phyloP scores from a whole-genome alignment of 179 eudicot species.

The Vitellaria paradoxa region DNA sequence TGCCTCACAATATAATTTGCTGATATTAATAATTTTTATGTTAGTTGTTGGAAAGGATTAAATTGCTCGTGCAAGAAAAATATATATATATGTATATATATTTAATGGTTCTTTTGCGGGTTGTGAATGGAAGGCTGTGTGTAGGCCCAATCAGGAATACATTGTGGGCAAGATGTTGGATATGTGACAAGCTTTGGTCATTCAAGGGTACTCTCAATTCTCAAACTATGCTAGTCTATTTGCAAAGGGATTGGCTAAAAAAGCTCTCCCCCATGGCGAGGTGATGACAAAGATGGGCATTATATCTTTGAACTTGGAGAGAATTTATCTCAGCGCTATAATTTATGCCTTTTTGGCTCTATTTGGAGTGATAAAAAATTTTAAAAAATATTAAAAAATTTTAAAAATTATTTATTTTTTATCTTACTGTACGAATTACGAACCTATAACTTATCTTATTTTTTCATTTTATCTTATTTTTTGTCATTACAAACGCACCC shows the following conservation, averaged over 20 bases:
- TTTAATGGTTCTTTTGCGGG: conserved; percentile 26
- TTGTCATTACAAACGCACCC: neutral
- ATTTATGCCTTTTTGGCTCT: conserved; percentile 29
- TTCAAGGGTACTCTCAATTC: conserved; percentile 53
- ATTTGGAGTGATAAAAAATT: too few species aligned
- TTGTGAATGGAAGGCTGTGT: conserved; percentile 58
- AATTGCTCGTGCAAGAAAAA: too few species aligned
- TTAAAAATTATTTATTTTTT: too few species aligned
- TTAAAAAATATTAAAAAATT: too few species aligned
- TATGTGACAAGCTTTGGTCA: conserved; percentile 69
- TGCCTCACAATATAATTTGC: neutral
- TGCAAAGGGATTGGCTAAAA: conserved; percentile 60
- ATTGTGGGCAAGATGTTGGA: conserved; percentile 69
- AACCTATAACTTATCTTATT: conserved; percentile 25
- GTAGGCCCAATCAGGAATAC: conserved; percentile 81
- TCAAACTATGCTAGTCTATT: conserved; percentile 63
- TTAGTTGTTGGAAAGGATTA: neutral
- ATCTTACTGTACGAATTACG: too few species aligned
- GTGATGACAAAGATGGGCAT: conserved; percentile 87
- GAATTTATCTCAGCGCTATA: conserved; percentile 77
- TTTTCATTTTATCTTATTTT: conserved; percentile 15
- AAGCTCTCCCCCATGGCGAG: conserved; percentile 84
- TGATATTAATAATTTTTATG: neutral
- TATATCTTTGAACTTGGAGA: conserved; percentile 82
- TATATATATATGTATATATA: too few species aligned